phyloP scores from a whole-genome alignment of 352 stramenopile species.

The Blastocystis sp. region DNA sequence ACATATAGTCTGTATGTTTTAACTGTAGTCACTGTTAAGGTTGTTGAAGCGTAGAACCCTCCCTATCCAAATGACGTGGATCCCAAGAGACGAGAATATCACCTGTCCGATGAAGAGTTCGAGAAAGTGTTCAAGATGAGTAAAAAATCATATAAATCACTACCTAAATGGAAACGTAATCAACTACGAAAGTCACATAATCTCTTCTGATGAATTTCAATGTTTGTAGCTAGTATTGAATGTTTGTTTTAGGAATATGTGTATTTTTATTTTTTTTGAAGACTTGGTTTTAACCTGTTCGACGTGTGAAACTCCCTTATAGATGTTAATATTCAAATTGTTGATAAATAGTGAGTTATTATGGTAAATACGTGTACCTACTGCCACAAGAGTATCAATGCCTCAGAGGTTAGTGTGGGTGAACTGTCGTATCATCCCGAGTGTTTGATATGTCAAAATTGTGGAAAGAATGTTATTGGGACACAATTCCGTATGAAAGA shows the following conservation, averaged over 20 bases:
- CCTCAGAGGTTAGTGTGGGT: not conserved
- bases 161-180: constrained; percentile 29
- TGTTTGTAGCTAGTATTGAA: not conserved
- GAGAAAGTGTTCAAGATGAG: constrained; percentile 40
- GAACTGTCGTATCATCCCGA: not conserved
- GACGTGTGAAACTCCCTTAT: not conserved
- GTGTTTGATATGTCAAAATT: constrained; percentile 30
- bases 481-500: constrained; percentile 10
- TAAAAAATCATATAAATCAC: not conserved
- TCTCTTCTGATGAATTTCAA: constrained; percentile 12
- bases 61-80: not conserved
- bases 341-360: not conserved
- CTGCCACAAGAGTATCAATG: not conserved
- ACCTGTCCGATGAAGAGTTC: constrained; percentile 44
- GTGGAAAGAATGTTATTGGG: constrained; percentile 3
- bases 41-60: not conserved
- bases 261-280: no score
- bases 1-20: not conserved
- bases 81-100: constrained; percentile 38
- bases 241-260: no score
- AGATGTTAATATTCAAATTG: not conserved
- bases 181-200: not conserved
- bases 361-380: not conserved
- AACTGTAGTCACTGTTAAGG: not conserved
- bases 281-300: no score